Evolutionary conservation across 192 early-diverging fungal species (phyloP).

Genomic region (Spizellomyces sp.): DNA sequence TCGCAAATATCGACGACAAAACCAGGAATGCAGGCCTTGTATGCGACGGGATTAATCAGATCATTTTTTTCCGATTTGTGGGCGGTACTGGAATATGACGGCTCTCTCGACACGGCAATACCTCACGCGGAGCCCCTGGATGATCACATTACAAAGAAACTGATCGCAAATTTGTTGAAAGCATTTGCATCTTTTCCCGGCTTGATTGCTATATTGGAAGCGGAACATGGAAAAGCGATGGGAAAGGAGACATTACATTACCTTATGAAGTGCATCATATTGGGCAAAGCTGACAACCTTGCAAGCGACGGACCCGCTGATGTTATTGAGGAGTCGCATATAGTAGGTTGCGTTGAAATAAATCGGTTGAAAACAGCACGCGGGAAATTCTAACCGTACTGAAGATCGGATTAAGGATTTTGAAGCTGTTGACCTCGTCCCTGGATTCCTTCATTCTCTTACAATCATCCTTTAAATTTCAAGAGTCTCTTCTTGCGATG

Average conservation of each 20-base stretch:
- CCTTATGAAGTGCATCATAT: constrained; percentile 5
- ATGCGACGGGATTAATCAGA: constrained; percentile 36
- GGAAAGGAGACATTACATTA: constrained; percentile 19
- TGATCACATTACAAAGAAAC: constrained; percentile 36
- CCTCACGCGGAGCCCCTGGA: constrained; percentile 39
- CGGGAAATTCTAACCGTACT: neutral
- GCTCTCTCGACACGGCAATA: constrained; percentile 23
- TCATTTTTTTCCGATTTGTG: constrained; percentile 45
- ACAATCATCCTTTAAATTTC: constrained; percentile 39
- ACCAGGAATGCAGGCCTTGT: constrained; percentile 49
- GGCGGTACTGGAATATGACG: constrained; percentile 40
- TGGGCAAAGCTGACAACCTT: neutral
- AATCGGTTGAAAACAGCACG: neutral
- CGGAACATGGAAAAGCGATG: constrained; percentile 10
- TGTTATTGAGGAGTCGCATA: constrained; percentile 43
- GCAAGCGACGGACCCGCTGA: neutral
- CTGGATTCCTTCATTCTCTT: constrained; percentile 53
- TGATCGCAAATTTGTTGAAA: constrained; percentile 45
- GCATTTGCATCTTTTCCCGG: constrained; percentile 47
- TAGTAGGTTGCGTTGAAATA: neutral
- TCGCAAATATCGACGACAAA: constrained; percentile 51
- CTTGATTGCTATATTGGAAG: constrained; percentile 34
- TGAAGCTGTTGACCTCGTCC: constrained; percentile 37
- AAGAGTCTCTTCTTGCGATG: constrained; percentile 37
- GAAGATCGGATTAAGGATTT: constrained; percentile 45